Evolutionary conservation across 192 early-diverging fungal genomes (phyloP), one percentile per base, ranked within the genome.

Genomic region (Gamsiella multidivaricata): DNA sequence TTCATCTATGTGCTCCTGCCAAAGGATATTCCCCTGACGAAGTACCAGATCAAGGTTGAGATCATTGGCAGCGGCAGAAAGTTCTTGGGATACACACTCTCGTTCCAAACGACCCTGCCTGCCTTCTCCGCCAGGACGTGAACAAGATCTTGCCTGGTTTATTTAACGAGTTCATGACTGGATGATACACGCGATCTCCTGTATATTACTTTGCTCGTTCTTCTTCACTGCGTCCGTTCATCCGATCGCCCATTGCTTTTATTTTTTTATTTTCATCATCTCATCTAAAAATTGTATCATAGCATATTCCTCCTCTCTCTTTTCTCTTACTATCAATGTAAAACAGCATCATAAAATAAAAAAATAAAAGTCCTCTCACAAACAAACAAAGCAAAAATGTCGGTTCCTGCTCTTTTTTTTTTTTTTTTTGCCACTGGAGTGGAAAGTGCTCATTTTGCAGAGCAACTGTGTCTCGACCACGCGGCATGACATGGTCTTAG

Each of bases 51-150:
- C 47, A 78, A 78, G 54, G 60, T 78, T n/a, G 74, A 78, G 74
- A 64, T 78, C 53, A 42, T 78, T 23, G 74, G 74, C 43, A 78
- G 69, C 26, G 74, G 74, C 29, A 65, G 74, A 65, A 78, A 78
- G 74, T 78, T 78, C 49, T 63, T 61, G 20, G 74, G 74, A 7
- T 69, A 64, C 54, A 78, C 74, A 14, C 59, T 69, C 54, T n/a
- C 25, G 22, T 78, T 78, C 49, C 22, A 26, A 20, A 78, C 74
- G 22, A 78, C 65, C 43, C 34, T 78, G 37, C 74, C 74, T 15
- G 74, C 74, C 29, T 78, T 78, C 49, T 68, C 66, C 1, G 12
- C 52, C 25, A 52, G 74, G 18, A 20, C 31, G 28, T 76, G 61
- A 66, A 46, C 43, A 4, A 37, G 59, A 26, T 0, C 22, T 29